phyloP scores from a whole-genome alignment of 2,329 filamentous ascomycete species.

The Trichoderma arundinaceum region DNA sequence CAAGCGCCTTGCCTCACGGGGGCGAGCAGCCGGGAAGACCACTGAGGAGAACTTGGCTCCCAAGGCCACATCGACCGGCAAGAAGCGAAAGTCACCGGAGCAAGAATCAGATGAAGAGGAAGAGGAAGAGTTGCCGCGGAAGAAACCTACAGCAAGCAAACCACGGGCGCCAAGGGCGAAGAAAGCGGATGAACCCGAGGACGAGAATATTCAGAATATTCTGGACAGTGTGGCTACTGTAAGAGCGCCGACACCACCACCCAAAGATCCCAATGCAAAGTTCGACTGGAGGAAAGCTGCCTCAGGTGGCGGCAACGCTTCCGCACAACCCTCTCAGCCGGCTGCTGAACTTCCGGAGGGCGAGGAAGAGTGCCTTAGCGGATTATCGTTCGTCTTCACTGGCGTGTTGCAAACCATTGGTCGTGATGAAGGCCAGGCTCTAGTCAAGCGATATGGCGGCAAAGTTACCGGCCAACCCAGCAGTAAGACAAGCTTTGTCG shows the following conservation, averaged over 20 bases:
- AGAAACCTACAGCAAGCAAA: conserved; percentile 64
- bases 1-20: conserved; percentile 60
- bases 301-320: conserved; percentile 63
- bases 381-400: conserved; percentile 93
- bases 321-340: conserved; percentile 65
- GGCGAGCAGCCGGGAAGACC: conserved; percentile 37
- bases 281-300: conserved; percentile 76
- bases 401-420: conserved; percentile 81
- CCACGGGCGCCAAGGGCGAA: conserved; percentile 65
- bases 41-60: conserved; percentile 39
- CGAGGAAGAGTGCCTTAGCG: conserved; percentile 85
- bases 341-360: conserved; percentile 78
- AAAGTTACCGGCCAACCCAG: conserved; percentile 87
- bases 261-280: conserved; percentile 71
- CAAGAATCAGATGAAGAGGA: conserved; percentile 62
- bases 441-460: conserved; percentile 93
- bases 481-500: conserved; percentile 91
- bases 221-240: conserved; percentile 86
- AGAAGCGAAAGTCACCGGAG: conserved; percentile 65
- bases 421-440: conserved; percentile 80
- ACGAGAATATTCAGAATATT: conserved; percentile 76
- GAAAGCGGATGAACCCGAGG: conserved; percentile 70
- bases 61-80: conserved; percentile 45
- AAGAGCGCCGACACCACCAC: conserved; percentile 80
- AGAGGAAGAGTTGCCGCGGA: conserved; percentile 62